phyloP scores from a whole-genome alignment of 306 rosid species.

The Vachellia collinsii region DNA sequence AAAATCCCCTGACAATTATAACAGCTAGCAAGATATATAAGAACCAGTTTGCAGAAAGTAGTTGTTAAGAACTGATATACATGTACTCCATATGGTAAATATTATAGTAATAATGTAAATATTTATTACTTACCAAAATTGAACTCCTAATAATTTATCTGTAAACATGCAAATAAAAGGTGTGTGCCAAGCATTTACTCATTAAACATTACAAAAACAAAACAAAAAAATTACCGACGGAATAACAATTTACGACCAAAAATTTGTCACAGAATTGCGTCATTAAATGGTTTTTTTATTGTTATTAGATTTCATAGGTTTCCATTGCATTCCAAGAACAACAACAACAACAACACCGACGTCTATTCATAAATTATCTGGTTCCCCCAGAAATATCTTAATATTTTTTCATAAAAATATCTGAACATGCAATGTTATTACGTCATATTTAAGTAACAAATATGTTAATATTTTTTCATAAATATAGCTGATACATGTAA shows the following conservation, averaged over 20 bases:
- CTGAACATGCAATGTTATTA: not conserved
- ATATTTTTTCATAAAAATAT: not conserved
- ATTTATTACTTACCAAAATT: too few relatives aligned
- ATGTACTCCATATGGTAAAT: too few relatives aligned
- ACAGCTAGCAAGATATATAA: too few relatives aligned
- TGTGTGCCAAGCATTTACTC: not conserved
- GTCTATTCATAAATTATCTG: not conserved
- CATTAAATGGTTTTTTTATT: not conserved
- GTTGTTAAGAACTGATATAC: too few relatives aligned
- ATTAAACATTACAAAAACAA: too few relatives aligned
- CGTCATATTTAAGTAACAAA: not conserved
- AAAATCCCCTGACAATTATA: too few relatives aligned
- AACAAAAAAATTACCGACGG: too few relatives aligned
- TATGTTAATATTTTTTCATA: not conserved
- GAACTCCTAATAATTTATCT: not conserved
- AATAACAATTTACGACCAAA: too few relatives aligned
- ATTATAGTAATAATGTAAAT: too few relatives aligned
- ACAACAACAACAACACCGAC: not conserved
- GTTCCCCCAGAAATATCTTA: not conserved
- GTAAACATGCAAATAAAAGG: not conserved
- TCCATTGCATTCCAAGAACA: too few relatives aligned
- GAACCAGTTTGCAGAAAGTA: too few relatives aligned
- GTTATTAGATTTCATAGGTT: not conserved
- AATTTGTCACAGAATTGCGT: too few relatives aligned
- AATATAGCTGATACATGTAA: not conserved